Evolutionary conservation across 1,284 basidiomycete species (phyloP).

Genomic region (Fistulina hepatica): DNA sequence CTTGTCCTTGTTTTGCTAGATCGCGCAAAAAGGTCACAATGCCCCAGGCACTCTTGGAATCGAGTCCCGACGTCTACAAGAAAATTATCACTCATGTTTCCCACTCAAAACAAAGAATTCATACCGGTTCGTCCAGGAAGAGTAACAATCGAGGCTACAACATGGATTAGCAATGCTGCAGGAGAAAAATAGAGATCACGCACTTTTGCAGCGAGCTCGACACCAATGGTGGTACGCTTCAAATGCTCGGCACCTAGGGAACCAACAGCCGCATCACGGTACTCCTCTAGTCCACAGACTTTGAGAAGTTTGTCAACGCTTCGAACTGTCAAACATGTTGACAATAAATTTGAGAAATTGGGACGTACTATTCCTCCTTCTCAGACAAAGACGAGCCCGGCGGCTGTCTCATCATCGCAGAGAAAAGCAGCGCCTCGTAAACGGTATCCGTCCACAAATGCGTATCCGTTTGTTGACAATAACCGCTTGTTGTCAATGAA

Average conservation of each 20-base stretch:
- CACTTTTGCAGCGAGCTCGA: slow-evolving; percentile 68
- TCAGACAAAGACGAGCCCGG: slow-evolving; percentile 50
- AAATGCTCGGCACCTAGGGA: slow-evolving; percentile 68
- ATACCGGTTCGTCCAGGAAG: slow-evolving; percentile 80
- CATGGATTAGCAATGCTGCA: slow-evolving; percentile 19
- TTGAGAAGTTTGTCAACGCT: slow-evolving; percentile 70
- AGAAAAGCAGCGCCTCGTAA: slow-evolving; percentile 76
- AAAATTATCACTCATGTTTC: no score
- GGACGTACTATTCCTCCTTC: slow-evolving; percentile 48
- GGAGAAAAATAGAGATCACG: neutral
- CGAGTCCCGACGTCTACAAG: slow-evolving; percentile 81
- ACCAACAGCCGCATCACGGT: slow-evolving; percentile 71
- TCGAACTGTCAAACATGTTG: neutral
- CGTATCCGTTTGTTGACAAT: slow-evolving; percentile 71
- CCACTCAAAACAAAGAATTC: no score
- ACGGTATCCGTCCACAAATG: slow-evolving; percentile 62
- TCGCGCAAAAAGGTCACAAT: slow-evolving; percentile 70
- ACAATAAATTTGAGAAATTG: slow-evolving; percentile 5
- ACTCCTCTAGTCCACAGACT: slow-evolving; percentile 68
- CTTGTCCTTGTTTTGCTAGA: slow-evolving; percentile 68
- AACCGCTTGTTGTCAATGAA: slow-evolving; percentile 48
- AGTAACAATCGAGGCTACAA: slow-evolving; percentile 58
- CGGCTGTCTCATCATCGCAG: slow-evolving; percentile 72
- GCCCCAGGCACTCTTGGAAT: slow-evolving; percentile 82
- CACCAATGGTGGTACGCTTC: slow-evolving; percentile 77